Evolutionary conservation across 768 basidiomycete species (phyloP).

Genomic region (Amanita exitialis): DNA sequence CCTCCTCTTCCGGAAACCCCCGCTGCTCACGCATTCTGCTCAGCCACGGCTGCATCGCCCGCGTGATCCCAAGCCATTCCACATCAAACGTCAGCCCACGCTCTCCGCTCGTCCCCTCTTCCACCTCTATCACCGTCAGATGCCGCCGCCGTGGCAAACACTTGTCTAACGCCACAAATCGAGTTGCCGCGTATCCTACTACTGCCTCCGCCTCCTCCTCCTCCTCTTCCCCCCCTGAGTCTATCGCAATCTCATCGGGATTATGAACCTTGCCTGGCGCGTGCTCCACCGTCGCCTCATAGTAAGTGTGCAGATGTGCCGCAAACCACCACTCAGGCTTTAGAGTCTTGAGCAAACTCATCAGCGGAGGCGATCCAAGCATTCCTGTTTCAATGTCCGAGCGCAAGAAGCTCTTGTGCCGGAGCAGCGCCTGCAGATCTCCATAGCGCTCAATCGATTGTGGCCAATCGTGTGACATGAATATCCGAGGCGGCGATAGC

Average conservation of each 20-base stretch:
- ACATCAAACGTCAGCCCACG: constrained; percentile 64
- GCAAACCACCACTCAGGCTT: constrained; percentile 87
- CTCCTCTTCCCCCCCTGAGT: constrained; percentile 28
- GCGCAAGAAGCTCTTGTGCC: constrained; percentile 70
- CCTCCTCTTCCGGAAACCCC: constrained; percentile 48
- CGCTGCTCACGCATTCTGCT: constrained; percentile 39
- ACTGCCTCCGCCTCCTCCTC: constrained; percentile 4
- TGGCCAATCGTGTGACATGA: constrained; percentile 98
- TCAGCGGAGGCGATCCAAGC: constrained; percentile 83
- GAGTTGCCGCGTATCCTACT: constrained; percentile 43
- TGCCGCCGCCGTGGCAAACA: constrained; percentile 70
- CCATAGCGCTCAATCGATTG: constrained; percentile 76
- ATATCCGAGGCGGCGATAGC: constrained; percentile 60
- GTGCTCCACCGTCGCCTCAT: constrained; percentile 60
- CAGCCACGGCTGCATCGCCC: constrained; percentile 76
- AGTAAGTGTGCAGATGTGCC: constrained; percentile 85
- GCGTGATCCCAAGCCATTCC: constrained; percentile 90
- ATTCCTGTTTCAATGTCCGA: constrained; percentile 54
- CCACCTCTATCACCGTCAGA: constrained; percentile 57
- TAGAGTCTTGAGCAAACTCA: constrained; percentile 62
- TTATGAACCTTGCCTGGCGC: constrained; percentile 16
- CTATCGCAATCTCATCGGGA: constrained; percentile 42
- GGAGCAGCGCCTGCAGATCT: constrained; percentile 51
- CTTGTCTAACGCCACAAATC: constrained; percentile 87
- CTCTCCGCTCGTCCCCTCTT: neutral